Conservation (phyloP, 768 basidiomycete genomes). For the Suillus weaverae region DNA sequence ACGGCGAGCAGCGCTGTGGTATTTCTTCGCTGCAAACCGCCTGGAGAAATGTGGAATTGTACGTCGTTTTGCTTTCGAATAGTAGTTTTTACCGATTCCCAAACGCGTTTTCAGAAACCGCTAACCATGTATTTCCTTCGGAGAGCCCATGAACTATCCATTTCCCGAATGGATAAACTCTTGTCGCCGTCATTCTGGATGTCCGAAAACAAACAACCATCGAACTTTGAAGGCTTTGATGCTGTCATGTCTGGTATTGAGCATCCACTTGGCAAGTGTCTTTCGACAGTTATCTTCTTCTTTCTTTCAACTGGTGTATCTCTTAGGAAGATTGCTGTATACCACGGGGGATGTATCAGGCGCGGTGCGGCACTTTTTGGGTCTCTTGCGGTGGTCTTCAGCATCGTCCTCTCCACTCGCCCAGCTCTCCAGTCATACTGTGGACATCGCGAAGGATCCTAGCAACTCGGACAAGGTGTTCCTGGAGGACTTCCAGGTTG, state of each 20-base stretch:
- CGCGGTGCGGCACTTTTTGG: constrained; percentile 78
- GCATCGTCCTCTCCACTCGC: constrained; percentile 17
- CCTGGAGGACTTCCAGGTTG: constrained; percentile 86
- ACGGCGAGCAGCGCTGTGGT: constrained; percentile 77
- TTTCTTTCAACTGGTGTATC: constrained; percentile 10
- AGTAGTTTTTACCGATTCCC: constrained; percentile 7
- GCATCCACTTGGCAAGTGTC: constrained; percentile 65
- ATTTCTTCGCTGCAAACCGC: constrained; percentile 69
- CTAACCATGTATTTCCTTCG: constrained; percentile 81
- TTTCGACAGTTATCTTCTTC: constrained; percentile 5
- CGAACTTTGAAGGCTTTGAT: constrained; percentile 49
- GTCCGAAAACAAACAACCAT: constrained; percentile 53
- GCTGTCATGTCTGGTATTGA: constrained; percentile 73
- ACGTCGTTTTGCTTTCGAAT: constrained; percentile 32
- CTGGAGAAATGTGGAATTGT: constrained; percentile 87
- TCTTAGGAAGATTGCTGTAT: constrained; percentile 78
- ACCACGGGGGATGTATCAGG: constrained; percentile 81
- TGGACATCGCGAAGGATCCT: constrained; percentile 31
- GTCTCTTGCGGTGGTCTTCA: constrained; percentile 57
- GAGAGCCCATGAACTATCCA: constrained; percentile 66
- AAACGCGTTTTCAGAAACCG: constrained; percentile 59
- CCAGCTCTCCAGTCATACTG: constrained; percentile 18
- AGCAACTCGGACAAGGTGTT: constrained; percentile 61
- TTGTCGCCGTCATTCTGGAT: constrained; percentile 84
- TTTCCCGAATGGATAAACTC: constrained; percentile 46